Evolutionary conservation across 2,329 filamentous ascomycete genomes (phyloP).

Genomic region (Pseudophaeomoniella oleicola): DNA sequence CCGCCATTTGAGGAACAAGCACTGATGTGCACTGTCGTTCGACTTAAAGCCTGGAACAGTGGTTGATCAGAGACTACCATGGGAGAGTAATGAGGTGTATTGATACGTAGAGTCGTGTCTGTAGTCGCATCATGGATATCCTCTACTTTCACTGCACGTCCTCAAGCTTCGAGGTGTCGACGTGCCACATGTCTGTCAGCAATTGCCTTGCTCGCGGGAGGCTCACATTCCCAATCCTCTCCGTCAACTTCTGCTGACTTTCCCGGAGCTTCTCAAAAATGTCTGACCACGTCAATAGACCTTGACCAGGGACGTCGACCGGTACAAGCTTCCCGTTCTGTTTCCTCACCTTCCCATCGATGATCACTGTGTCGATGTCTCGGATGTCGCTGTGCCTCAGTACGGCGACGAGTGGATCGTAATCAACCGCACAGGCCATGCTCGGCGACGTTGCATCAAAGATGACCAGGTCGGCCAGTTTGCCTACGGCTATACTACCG

Average conservation of each 20-base stretch:
- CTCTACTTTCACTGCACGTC: too few species aligned
- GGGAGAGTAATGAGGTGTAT: too few species aligned
- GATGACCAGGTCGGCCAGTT: constrained; percentile 33
- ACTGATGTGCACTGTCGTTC: too few species aligned
- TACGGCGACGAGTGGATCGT: constrained; percentile 28
- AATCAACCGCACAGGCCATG: constrained; percentile 26
- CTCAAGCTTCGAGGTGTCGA: too few species aligned
- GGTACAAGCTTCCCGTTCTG: constrained; percentile 8
- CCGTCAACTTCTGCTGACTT: constrained; percentile 8
- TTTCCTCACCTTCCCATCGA: constrained; percentile 29
- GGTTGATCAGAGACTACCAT: too few species aligned
- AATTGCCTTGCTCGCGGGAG: constrained; percentile 4
- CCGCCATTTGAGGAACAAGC: too few species aligned
- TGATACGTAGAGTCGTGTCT: too few species aligned
- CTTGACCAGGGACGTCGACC: constrained; percentile 1
- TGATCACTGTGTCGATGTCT: constrained; percentile 29
- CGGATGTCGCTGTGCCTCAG: constrained; percentile 24
- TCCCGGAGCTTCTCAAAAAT: constrained; percentile 4
- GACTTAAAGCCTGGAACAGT: too few species aligned
- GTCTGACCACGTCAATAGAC: constrained; percentile 4
- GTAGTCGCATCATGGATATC: too few species aligned
- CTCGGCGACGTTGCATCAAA: constrained; percentile 27
- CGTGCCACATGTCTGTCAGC: constrained; percentile 4
- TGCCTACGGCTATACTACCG: constrained; percentile 31
- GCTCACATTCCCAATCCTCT: constrained; percentile 5